Conservation (phyloP, 495 filamentous ascomycete genomes). For the Haplographium delicatum region DNA sequence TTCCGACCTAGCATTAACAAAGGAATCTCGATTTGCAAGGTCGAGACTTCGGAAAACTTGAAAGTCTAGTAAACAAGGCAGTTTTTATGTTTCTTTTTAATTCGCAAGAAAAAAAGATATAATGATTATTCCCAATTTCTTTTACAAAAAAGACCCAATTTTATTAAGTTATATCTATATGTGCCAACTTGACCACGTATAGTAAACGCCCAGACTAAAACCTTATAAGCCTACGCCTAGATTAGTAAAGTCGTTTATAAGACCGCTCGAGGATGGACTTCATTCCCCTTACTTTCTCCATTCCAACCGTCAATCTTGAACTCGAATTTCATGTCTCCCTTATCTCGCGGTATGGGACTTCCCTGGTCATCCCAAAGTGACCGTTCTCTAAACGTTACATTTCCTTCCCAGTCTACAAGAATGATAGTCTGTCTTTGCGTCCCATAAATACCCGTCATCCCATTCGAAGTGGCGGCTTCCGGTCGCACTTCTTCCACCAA, state of each 20-base stretch:
- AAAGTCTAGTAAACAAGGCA: not conserved
- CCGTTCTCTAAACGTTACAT: conserved; percentile 77
- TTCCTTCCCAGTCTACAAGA: conserved; percentile 68
- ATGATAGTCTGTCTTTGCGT: conserved; percentile 90
- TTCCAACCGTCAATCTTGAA: conserved; percentile 56
- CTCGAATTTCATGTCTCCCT: conserved; percentile 58
- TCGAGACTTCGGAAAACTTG: too few species aligned
- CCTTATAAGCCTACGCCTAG: not conserved
- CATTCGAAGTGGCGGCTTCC: conserved; percentile 30
- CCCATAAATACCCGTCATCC: conserved; percentile 68
- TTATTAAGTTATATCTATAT: not conserved
- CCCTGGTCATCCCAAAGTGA: conserved; percentile 70
- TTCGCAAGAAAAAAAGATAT: not conserved
- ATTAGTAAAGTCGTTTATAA: conserved; percentile 24
- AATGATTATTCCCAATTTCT: not conserved
- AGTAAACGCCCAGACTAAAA: not conserved
- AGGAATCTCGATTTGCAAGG: not conserved
- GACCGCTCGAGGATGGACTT: conserved; percentile 15
- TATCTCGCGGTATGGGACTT: conserved; percentile 50
- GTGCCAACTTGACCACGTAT: conserved; percentile 7
- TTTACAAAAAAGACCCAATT: too few species aligned
- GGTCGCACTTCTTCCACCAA: conserved; percentile 28
- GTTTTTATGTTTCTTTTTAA: not conserved
- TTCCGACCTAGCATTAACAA: not conserved
- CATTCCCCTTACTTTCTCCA: conserved; percentile 24